phyloP scores from a whole-genome alignment of 1,139 yeast species.

The Sugiyamaella novakii region DNA sequence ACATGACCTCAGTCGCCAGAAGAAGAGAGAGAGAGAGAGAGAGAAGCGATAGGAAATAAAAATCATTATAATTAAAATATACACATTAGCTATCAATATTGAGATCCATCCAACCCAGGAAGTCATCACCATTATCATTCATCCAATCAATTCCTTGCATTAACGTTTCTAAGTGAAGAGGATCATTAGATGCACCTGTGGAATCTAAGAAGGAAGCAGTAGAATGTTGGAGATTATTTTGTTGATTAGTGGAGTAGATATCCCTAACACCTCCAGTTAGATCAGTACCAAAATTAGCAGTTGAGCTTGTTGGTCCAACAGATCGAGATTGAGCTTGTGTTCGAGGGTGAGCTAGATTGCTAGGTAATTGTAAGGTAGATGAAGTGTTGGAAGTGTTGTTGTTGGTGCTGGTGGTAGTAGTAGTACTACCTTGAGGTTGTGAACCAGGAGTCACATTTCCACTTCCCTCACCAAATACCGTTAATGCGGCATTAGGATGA shows the following conservation, averaged over 20 bases:
- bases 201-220: slow-evolving; percentile 34
- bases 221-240: background rate
- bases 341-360: background rate
- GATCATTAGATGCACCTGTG: slow-evolving; percentile 39
- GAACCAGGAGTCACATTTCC: slow-evolving; percentile 6
- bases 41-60: background rate
- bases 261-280: background rate
- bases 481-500: slow-evolving; percentile 27
- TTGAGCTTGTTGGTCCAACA: background rate
- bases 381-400: background rate
- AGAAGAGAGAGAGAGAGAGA: background rate
- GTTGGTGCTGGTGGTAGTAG: background rate
- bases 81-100: slow-evolving; percentile 28
- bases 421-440: background rate
- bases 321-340: background rate
- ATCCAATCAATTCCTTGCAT: slow-evolving; percentile 86
- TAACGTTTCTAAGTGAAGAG: slow-evolving; percentile 46
- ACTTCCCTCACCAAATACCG: slow-evolving; percentile 22
- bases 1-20: background rate
- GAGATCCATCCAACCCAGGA: slow-evolving; percentile 93
- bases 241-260: background rate
- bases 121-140: slow-evolving; percentile 77
- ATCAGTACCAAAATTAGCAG: background rate
- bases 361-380: background rate
- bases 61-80: background rate